These are phyloP conservation scores for Alternaria burnsii DNA, from an alignment of 2,329 filamentous ascomycete genomes.

Conservation along the genomic window DNA sequence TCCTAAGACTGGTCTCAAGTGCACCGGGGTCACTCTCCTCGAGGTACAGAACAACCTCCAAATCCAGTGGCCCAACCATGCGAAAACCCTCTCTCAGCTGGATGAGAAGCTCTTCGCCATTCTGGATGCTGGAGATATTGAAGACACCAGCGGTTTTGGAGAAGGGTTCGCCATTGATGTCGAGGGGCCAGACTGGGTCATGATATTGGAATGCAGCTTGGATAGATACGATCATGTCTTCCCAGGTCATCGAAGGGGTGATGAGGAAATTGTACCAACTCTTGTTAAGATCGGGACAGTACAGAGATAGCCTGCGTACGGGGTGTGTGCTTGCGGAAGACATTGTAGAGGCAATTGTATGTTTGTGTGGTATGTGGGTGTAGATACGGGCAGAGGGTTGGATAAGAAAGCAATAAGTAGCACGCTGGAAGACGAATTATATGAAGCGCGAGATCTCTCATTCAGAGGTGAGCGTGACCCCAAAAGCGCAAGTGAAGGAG, in stretches of 20 bases:
- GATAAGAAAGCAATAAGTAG: not conserved
- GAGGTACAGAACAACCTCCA: slow-evolving; percentile 1
- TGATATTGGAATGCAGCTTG: not conserved
- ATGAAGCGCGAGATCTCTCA: not conserved
- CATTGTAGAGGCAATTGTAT: not conserved
- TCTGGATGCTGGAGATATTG: not conserved
- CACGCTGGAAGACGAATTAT: not conserved
- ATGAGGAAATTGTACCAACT: not conserved
- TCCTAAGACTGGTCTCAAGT: not conserved
- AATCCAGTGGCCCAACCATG: not conserved
- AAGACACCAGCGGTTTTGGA: not conserved
- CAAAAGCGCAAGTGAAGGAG: not conserved
- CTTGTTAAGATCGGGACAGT: not conserved
- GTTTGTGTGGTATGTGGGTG: not conserved
- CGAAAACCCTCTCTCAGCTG: not conserved
- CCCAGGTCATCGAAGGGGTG: not conserved
- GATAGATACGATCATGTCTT: not conserved
- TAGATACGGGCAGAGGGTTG: not conserved
- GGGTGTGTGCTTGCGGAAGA: not conserved
- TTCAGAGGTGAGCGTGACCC: not conserved
- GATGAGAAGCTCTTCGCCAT: not conserved
- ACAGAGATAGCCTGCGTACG: not conserved
- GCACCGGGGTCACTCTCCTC: not conserved
- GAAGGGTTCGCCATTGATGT: not conserved
- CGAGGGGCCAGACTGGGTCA: not conserved